Evolutionary conservation across 257 asterid species (phyloP), one percentile per base, ranked within the genome.

Genomic region (Solanum neorickii): DNA sequence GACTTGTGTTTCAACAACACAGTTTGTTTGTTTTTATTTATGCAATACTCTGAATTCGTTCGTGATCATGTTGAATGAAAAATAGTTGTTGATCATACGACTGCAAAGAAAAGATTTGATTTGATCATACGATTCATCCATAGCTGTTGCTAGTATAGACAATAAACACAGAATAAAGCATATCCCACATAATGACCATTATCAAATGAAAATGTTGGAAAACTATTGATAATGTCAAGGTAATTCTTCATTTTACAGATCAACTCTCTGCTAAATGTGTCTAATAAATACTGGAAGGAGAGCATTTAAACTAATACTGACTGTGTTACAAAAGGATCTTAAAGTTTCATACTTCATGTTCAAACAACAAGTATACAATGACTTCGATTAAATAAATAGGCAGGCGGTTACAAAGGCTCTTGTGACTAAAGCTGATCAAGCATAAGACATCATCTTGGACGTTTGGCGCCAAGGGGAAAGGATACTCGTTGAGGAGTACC

Each of bases 401-500:
- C 35, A 44, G 84, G 8, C 39, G 62, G 62, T 15, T 46, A 46
- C 65, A 44, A 14, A 77, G 16, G 39, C 41, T n/a, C 83, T 78
- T 46, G 65, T 46, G 25, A 46, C 84, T 16, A 46, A 46, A 78
- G 83, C 42, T 78, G 10, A 46, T 78, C 41, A 9, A 46, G 0
- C 66, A 76, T 3, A 39, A 9, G 9, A 37, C 37, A 68, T 91
- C 77, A 91, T 91, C 95, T 94, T 27, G 93, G 88, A 52, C 91
- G 95, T 88, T 94, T 94, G 86, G 93, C 89, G 27, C 92, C 96
- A 6, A 95, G 91, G 9, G 97, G 94, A 82, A 95, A 96, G 12
- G 99, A 96, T n/a, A 95, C 95, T 10, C 94, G 95, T 47, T 93
- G 98, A 80, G 95, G 93, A 23, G 94, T 87, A 33, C 94, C 96